phyloP scores from a whole-genome alignment of 140 eudicot species.

The Erigeron philadelphicus region DNA sequence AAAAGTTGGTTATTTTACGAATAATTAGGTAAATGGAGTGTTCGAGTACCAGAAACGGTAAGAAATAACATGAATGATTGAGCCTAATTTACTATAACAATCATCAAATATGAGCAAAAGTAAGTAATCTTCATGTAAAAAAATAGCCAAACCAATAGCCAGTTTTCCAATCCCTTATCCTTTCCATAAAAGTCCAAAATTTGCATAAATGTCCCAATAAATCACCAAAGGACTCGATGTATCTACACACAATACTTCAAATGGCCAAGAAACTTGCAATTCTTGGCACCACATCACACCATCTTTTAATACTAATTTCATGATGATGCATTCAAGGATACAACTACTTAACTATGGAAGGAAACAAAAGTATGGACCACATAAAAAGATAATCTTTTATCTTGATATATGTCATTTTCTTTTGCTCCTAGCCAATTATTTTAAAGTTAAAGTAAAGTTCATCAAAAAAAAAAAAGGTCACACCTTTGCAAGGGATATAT shows the following conservation, averaged over 20 bases:
- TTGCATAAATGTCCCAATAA: background rate
- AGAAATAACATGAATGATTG: conserved; percentile 9
- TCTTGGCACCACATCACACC: conserved; percentile 18
- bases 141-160: conserved; percentile 6
- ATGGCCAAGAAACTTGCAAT: conserved; percentile 16
- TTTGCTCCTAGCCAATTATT: conserved; percentile 30
- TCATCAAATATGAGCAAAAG: conserved; percentile 13
- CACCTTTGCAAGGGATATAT: conserved; percentile 97
- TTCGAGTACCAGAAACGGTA: conserved; percentile 22
- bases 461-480: conserved; percentile 23
- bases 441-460: conserved; percentile 18
- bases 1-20: conserved; percentile 26
- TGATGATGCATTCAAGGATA: background rate
- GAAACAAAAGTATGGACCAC: conserved; percentile 30
- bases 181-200: background rate
- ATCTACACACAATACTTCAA: conserved; percentile 3
- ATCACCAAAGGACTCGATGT: conserved; percentile 5
- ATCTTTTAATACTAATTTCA: background rate
- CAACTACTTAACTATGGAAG: conserved; percentile 19
- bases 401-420: conserved; percentile 30
- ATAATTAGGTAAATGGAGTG: conserved; percentile 27
- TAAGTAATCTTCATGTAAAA: conserved; percentile 12
- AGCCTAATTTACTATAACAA: conserved; percentile 14
- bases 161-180: conserved; percentile 3
- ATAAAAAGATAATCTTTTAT: conserved; percentile 21